Evolutionary conservation across 495 filamentous ascomycete species (phyloP).

Genomic region (Aspergillus asperescens): DNA sequence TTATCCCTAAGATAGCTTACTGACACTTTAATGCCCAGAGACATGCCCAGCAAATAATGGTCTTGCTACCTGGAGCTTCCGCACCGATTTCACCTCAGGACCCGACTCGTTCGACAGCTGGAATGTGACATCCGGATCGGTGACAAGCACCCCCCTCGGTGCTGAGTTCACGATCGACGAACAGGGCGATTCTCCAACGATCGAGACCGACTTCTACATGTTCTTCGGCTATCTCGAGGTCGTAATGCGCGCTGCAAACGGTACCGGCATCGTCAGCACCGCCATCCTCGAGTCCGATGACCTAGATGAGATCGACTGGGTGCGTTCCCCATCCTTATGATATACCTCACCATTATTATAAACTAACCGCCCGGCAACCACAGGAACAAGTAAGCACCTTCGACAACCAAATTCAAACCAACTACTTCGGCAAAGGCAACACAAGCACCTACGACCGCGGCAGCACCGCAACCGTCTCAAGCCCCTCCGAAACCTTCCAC

Average conservation of each 20-base stretch:
- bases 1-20: background rate
- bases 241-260: constrained; percentile 63
- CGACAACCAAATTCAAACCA: constrained; percentile 63
- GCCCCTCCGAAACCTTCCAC: constrained; percentile 64
- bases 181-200: constrained; percentile 67
- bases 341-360: background rate
- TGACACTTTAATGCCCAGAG: constrained; percentile 15
- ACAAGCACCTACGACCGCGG: constrained; percentile 73
- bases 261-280: constrained; percentile 71
- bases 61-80: constrained; percentile 49
- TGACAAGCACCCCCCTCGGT: constrained; percentile 47
- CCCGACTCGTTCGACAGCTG: constrained; percentile 50
- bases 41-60: constrained; percentile 61
- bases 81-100: constrained; percentile 59
- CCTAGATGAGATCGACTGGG: constrained; percentile 93
- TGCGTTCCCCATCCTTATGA: constrained; percentile 29
- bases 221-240: constrained; percentile 72
- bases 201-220: constrained; percentile 69
- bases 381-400: constrained; percentile 27
- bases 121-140: constrained; percentile 53
- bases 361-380: background rate
- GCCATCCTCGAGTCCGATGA: constrained; percentile 81
- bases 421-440: constrained; percentile 93
- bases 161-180: constrained; percentile 68
- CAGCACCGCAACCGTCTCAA: constrained; percentile 47